These are phyloP conservation scores for Iberis pinnata DNA, from an alignment of 345 rosid species.

Conservation along the genomic window DNA sequence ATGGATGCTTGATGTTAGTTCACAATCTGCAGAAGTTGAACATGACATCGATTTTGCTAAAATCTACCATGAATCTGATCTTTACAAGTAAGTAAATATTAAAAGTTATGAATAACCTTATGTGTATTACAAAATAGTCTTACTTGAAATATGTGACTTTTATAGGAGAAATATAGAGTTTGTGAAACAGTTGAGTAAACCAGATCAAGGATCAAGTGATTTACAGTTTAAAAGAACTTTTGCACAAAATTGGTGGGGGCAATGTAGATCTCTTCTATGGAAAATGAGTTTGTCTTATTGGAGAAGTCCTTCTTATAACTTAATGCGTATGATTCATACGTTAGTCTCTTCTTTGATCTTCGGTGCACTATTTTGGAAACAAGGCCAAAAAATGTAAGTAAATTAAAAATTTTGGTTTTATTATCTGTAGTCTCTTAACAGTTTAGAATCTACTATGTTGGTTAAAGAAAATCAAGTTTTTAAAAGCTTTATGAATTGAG, in stretches of 20 bases:
- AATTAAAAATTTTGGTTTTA: background rate
- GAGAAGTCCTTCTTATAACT: slow-evolving; percentile 76
- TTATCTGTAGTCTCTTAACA: too few relatives aligned
- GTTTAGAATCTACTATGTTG: too few relatives aligned
- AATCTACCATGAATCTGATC: slow-evolving; percentile 42
- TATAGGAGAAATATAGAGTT: slow-evolving; percentile 45
- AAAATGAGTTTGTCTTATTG: slow-evolving; percentile 70
- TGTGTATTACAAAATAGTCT: background rate
- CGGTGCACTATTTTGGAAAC: slow-evolving; percentile 73
- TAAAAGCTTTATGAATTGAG: too few relatives aligned
- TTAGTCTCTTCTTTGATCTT: slow-evolving; percentile 41
- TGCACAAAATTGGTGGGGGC: slow-evolving; percentile 56
- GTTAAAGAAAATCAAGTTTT: too few relatives aligned
- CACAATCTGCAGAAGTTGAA: slow-evolving; percentile 52
- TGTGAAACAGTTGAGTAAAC: slow-evolving; percentile 43
- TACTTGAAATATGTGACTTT: background rate
- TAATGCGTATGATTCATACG: slow-evolving; percentile 43
- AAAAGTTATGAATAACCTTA: too few relatives aligned
- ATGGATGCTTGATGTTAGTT: slow-evolving; percentile 65
- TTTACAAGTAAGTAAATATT: slow-evolving; percentile 42
- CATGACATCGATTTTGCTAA: slow-evolving; percentile 54
- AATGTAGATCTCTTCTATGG: slow-evolving; percentile 66
- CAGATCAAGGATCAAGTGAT: slow-evolving; percentile 46
- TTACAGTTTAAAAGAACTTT: slow-evolving; percentile 51
- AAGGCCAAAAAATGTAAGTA: slow-evolving; percentile 52